These are phyloP conservation scores for Paramecium caudatum DNA, from an alignment of 73 alveolate species.

Conservation along the genomic window DNA sequence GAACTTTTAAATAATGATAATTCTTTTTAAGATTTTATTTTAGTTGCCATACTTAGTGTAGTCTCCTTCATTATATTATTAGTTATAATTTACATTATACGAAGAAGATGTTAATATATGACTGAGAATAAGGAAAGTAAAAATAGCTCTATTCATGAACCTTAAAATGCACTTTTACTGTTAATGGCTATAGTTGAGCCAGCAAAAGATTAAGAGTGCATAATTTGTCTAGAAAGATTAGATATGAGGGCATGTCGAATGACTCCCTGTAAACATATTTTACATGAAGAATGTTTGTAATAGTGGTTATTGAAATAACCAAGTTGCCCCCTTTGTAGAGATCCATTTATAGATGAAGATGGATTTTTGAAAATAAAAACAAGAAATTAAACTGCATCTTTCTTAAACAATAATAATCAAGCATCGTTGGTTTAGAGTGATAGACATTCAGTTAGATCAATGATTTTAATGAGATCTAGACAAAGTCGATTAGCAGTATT, in stretches of 20 bases:
- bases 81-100: not conserved
- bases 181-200: constrained; percentile 48
- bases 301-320: constrained; percentile 25
- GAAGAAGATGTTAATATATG: constrained; percentile 12
- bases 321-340: constrained; percentile 44
- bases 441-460: not conserved
- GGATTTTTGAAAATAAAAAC: too few relatives aligned
- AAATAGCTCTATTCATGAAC: too few relatives aligned
- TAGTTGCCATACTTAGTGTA: not conserved
- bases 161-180: too few relatives aligned
- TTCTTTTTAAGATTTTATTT: not conserved
- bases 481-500: not conserved
- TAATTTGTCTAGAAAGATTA: constrained; percentile 46
- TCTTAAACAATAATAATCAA: too few relatives aligned
- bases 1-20: not conserved
- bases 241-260: constrained; percentile 7
- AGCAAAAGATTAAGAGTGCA: constrained; percentile 25
- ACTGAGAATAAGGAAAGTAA: not conserved
- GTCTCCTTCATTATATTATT: constrained; percentile 1
- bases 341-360: not conserved
- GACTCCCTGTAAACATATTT: constrained; percentile 47
- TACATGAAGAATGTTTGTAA: constrained; percentile 54
- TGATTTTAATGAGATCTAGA: not conserved
- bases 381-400: too few relatives aligned
- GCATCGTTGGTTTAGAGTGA: not conserved